A percentile compares a stretch with the other conserved stretches of the same genome.
phyloP scores from a whole-genome alignment of 768 basidiomycete species.

The Lactifluus volemus region DNA sequence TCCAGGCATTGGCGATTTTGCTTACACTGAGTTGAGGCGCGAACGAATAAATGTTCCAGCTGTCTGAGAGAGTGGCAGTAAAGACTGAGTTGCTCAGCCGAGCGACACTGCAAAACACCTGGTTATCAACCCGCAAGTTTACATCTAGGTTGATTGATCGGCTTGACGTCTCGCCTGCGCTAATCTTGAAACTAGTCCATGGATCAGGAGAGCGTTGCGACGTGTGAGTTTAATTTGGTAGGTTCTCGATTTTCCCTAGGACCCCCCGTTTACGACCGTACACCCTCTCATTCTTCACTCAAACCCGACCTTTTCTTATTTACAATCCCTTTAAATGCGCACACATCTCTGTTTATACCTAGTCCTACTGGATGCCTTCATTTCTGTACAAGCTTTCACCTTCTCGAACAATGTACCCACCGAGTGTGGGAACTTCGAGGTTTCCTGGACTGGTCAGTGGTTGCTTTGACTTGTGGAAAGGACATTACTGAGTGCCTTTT shows the following conservation, averaged over 20 bases:
- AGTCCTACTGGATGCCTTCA: background rate
- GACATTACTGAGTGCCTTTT: background rate
- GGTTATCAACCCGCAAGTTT: background rate
- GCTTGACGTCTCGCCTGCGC: background rate
- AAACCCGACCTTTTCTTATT: background rate
- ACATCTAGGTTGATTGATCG: background rate
- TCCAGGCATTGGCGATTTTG: background rate
- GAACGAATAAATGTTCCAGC: background rate
- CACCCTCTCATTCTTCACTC: background rate
- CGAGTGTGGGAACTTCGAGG: slow-evolving; percentile 21
- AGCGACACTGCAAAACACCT: background rate
- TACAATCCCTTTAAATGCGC: background rate
- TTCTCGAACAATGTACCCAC: slow-evolving; percentile 37
- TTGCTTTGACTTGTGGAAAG: background rate
- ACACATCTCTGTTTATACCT: background rate
- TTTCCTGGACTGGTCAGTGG: too few relatives aligned
- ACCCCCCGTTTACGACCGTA: too few relatives aligned
- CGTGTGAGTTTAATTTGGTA: background rate
- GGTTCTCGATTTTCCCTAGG: background rate
- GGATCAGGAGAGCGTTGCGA: too few relatives aligned
- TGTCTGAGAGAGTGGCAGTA: background rate
- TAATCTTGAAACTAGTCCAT: too few relatives aligned
- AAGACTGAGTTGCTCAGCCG: background rate
- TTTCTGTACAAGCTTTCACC: slow-evolving; percentile 32
- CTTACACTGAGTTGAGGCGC: background rate